Evolutionary conservation across 805 yeast genomes (phyloP).

Genomic region (Debaryomyces hansenii): DNA sequence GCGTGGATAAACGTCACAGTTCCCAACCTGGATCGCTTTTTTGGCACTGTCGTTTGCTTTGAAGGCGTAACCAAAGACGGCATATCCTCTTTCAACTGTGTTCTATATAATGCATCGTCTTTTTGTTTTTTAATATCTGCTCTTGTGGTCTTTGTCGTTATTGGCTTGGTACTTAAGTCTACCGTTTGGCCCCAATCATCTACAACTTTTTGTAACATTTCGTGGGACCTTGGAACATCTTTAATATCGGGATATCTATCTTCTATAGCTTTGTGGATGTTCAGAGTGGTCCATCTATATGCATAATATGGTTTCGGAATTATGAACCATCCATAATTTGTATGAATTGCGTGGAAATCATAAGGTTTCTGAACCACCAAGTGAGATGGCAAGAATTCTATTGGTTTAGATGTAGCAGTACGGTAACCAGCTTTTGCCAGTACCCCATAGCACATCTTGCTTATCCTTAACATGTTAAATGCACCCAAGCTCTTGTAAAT

Average conservation of each 20-base stretch:
- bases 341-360: constrained; percentile 11
- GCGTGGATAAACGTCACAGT: constrained; percentile 31
- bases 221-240: neutral
- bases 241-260: constrained; percentile 13
- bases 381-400: constrained; percentile 1
- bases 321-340: constrained; percentile 21
- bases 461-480: neutral
- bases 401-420: neutral
- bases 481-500: neutral
- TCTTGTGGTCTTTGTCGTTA: constrained; percentile 4
- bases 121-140: constrained; percentile 8
- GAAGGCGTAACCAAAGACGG: neutral
- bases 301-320: constrained; percentile 16
- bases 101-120: constrained; percentile 19
- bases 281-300: constrained; percentile 16
- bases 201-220: constrained; percentile 10
- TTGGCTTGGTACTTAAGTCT: constrained; percentile 4
- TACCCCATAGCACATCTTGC: neutral
- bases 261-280: constrained; percentile 8
- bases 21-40: constrained; percentile 9
- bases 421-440: neutral
- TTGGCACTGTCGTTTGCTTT: constrained; percentile 1
- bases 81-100: constrained; percentile 23
- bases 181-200: constrained; percentile 14
- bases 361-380: constrained; percentile 6